Evolutionary conservation across 2,329 filamentous ascomycete genomes (phyloP).

Genomic region (Shiraia bambusicola): DNA sequence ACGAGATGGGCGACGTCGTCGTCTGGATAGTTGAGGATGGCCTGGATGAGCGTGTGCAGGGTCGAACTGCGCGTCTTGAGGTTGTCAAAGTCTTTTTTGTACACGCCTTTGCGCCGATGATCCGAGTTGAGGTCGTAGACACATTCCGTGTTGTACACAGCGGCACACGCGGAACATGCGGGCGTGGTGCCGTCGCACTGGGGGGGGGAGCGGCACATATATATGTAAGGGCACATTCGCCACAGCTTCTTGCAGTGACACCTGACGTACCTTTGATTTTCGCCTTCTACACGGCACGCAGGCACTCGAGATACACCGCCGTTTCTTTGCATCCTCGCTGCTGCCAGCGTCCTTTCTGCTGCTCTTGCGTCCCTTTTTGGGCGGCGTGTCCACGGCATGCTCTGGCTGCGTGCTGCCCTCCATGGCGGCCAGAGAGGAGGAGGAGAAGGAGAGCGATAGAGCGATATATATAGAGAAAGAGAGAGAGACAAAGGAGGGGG

Average conservation of each 20-base stretch:
- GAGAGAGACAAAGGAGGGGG: slow-evolving; percentile 2
- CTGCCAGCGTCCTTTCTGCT: slow-evolving; percentile 38
- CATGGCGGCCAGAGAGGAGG: slow-evolving; percentile 13
- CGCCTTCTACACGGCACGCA: slow-evolving; percentile 46
- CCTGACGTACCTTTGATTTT: slow-evolving; percentile 43
- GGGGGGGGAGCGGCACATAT: too few relatives aligned
- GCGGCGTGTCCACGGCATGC: slow-evolving; percentile 14
- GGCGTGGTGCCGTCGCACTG: slow-evolving; percentile 86
- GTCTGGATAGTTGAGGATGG: slow-evolving; percentile 86
- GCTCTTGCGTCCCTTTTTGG: slow-evolving; percentile 39
- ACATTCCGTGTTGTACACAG: slow-evolving; percentile 87
- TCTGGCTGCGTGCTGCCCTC: slow-evolving; percentile 15
- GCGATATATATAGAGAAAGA: too few relatives aligned
- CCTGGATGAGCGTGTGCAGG: slow-evolving; percentile 87
- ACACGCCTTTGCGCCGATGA: slow-evolving; percentile 93
- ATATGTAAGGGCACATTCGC: slow-evolving; percentile 12
- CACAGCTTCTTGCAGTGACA: too few relatives aligned
- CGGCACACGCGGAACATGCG: slow-evolving; percentile 92
- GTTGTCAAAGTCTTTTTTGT: slow-evolving; percentile 88
- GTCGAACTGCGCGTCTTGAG: slow-evolving; percentile 86
- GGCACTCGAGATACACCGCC: slow-evolving; percentile 46
- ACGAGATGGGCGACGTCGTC: slow-evolving; percentile 81
- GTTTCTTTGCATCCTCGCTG: slow-evolving; percentile 47
- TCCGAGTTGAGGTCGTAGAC: slow-evolving; percentile 96
- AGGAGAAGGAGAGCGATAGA: too few relatives aligned